Evolutionary conservation across 2,329 filamentous ascomycete species (phyloP).

Genomic region (Trichoderma harzianum): DNA sequence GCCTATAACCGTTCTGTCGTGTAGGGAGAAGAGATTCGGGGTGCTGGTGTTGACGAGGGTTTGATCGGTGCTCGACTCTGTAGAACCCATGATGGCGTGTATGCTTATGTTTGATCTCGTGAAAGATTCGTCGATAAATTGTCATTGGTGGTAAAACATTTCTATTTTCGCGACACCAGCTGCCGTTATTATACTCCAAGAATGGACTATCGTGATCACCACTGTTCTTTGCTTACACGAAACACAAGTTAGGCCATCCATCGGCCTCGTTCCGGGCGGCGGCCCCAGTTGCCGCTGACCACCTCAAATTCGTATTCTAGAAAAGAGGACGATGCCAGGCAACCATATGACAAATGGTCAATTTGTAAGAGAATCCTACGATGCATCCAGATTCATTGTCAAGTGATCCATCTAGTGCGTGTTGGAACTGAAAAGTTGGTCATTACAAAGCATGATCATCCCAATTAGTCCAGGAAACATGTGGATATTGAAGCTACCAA

Average conservation of each 20-base stretch:
- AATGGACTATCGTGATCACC: not conserved
- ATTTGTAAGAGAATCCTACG: not conserved
- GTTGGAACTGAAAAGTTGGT: not conserved
- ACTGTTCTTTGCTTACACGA: not conserved
- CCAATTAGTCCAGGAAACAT: not conserved
- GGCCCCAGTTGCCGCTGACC: slow-evolving; percentile 13
- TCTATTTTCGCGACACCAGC: not conserved
- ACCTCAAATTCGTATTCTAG: not conserved
- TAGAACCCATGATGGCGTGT: slow-evolving; percentile 2
- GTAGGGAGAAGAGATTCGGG: slow-evolving; percentile 7
- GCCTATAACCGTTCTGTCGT: slow-evolving; percentile 13
- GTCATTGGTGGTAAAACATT: not conserved
- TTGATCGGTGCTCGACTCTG: not conserved
- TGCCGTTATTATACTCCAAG: not conserved
- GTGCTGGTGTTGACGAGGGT: not conserved
- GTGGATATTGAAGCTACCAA: not conserved
- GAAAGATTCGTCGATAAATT: not conserved
- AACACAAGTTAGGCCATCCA: not conserved
- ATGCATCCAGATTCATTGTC: not conserved
- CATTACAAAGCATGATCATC: not conserved
- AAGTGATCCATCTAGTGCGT: not conserved
- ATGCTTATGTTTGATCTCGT: not conserved
- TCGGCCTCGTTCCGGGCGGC: not conserved
- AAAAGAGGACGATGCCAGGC: not conserved
- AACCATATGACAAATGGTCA: not conserved